Evolutionary conservation across 1,284 basidiomycete genomes (phyloP).

Genomic region (Dichomitus squalens): DNA sequence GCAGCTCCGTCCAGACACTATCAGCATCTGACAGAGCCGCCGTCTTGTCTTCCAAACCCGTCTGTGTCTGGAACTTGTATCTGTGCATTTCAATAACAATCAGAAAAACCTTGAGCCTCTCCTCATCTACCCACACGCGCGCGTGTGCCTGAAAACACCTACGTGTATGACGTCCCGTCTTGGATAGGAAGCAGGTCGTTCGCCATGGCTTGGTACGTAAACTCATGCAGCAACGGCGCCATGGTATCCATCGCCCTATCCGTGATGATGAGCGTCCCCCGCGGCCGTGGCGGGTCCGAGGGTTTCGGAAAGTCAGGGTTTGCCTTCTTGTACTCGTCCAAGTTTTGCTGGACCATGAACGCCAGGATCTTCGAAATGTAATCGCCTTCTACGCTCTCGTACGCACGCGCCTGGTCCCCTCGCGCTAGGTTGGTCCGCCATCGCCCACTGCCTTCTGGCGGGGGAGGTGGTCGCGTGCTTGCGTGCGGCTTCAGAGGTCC

Average conservation of each 20-base stretch:
- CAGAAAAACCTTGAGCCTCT: not conserved
- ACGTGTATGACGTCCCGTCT: slow-evolving; percentile 87
- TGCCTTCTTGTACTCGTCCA: slow-evolving; percentile 84
- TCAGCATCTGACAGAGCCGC: slow-evolving; percentile 87
- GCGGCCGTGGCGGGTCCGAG: slow-evolving; percentile 66
- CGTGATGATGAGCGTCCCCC: slow-evolving; percentile 87
- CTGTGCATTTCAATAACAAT: slow-evolving; percentile 37
- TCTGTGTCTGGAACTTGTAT: slow-evolving; percentile 86
- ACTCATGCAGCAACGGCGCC: slow-evolving; percentile 94
- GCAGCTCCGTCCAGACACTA: slow-evolving; percentile 88
- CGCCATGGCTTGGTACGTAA: slow-evolving; percentile 99
- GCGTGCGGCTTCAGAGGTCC: slow-evolving; percentile 78
- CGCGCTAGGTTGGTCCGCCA: slow-evolving; percentile 78
- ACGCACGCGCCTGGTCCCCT: slow-evolving; percentile 62
- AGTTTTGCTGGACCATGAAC: slow-evolving; percentile 75
- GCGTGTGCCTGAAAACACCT: slow-evolving; percentile 34
- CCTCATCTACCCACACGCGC: not conserved
- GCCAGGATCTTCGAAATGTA: slow-evolving; percentile 81
- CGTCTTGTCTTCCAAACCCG: slow-evolving; percentile 87
- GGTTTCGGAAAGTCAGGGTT: slow-evolving; percentile 88
- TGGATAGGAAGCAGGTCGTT: slow-evolving; percentile 92
- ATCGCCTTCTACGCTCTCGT: slow-evolving; percentile 68
- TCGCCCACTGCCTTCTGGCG: slow-evolving; percentile 57
- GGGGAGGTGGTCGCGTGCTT: slow-evolving; percentile 62
- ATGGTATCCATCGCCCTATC: slow-evolving; percentile 95